phyloP scores from a whole-genome alignment of 2,329 filamentous ascomycete genomes.

The Aspergillus amoenus region DNA sequence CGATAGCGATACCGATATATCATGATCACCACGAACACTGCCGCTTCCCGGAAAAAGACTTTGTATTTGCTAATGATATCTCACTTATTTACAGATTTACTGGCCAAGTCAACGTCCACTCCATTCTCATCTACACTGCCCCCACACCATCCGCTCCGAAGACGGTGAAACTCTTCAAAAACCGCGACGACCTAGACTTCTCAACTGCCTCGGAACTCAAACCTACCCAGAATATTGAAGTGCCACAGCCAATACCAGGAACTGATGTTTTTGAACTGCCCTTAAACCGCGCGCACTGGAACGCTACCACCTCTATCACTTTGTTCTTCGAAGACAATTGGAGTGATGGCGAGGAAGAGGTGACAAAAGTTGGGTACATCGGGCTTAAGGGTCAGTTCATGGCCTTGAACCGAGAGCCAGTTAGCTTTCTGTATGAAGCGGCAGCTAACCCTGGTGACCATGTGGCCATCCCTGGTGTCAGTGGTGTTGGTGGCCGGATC shows the following conservation, averaged over 20 bases:
- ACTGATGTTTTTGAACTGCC: slow-evolving; percentile 77
- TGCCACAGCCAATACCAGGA: slow-evolving; percentile 66
- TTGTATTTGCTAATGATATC: neutral
- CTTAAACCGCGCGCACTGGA: slow-evolving; percentile 85
- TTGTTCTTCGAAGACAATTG: slow-evolving; percentile 95
- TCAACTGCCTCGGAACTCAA: slow-evolving; percentile 65
- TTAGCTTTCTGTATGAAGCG: slow-evolving; percentile 88
- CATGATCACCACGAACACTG: neutral
- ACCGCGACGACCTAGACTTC: slow-evolving; percentile 87
- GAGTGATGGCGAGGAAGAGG: slow-evolving; percentile 73
- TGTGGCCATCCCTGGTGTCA: slow-evolving; percentile 47
- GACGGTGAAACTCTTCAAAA: slow-evolving; percentile 84
- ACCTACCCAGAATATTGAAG: slow-evolving; percentile 73
- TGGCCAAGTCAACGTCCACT: slow-evolving; percentile 88
- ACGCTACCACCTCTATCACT: slow-evolving; percentile 74
- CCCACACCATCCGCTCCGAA: slow-evolving; percentile 68
- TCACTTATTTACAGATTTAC: slow-evolving; percentile 65
- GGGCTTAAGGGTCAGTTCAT: slow-evolving; percentile 96
- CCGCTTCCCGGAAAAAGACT: neutral
- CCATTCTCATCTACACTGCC: slow-evolving; percentile 80
- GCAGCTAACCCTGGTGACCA: slow-evolving; percentile 91
- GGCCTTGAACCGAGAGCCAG: slow-evolving; percentile 76
- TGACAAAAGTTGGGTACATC: slow-evolving; percentile 75
- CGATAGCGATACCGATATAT: neutral
- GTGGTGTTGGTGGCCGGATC: slow-evolving; percentile 37